Evolutionary conservation across 2,329 filamentous ascomycete genomes (phyloP).

Genomic region (Venturia oleaginea): DNA sequence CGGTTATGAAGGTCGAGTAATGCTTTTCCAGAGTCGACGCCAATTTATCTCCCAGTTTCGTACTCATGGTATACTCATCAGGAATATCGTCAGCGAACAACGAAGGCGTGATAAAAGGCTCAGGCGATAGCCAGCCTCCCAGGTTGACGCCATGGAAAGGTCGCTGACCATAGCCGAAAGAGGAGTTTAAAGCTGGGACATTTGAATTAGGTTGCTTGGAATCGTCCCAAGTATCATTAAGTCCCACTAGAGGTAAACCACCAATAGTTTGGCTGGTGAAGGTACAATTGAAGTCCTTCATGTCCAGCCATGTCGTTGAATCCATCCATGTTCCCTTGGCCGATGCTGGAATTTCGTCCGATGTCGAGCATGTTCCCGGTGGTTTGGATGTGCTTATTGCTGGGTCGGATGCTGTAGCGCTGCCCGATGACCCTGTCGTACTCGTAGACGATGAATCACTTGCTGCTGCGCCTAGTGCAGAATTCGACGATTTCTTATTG

Average conservation of each 20-base stretch:
- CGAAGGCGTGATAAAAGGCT: slow-evolving; percentile 92
- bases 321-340: slow-evolving; percentile 73
- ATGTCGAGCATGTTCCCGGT: background rate
- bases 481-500: background rate
- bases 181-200: slow-evolving; percentile 65
- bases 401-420: background rate
- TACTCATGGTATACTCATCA: slow-evolving; percentile 77
- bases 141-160: slow-evolving; percentile 87
- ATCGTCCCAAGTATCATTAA: slow-evolving; percentile 80
- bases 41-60: slow-evolving; percentile 59
- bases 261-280: slow-evolving; percentile 81
- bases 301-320: slow-evolving; percentile 86
- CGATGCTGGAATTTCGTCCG: slow-evolving; percentile 37
- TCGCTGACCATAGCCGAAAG: slow-evolving; percentile 58
- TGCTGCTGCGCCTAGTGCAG: background rate
- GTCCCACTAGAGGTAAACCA: slow-evolving; percentile 77
- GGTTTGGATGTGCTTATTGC: slow-evolving; percentile 9
- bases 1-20: slow-evolving; percentile 80
- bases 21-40: slow-evolving; percentile 69
- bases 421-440: background rate
- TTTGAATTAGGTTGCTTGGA: slow-evolving; percentile 66
- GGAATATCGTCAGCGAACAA: slow-evolving; percentile 73
- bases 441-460: background rate
- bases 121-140: slow-evolving; percentile 86
- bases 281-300: slow-evolving; percentile 83